Evolutionary conservation across 73 alveolate genomes (phyloP), one percentile per base, ranked within the genome.

Genomic region (Stentor coeruleus): DNA sequence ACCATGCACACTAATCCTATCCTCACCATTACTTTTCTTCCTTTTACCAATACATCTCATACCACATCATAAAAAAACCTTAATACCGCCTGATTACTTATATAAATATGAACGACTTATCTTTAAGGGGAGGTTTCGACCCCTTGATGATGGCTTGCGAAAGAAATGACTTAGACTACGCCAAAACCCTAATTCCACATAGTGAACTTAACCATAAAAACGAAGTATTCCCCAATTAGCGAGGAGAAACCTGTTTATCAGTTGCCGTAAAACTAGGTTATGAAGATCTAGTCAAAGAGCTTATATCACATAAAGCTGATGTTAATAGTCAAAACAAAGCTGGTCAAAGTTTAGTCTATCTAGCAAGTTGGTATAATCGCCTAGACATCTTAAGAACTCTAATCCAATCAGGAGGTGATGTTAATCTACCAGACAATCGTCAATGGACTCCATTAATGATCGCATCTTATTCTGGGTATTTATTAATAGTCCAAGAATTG

Each of bases 401-500:
- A 0, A 30, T 89, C 31, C 58, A 85, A 20, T n/a, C 77, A 15
- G 90, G 90, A 35, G 91, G 91, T 36, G 79, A 74, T 39, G 84
- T 88, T 3, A 85, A 88, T 57, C 58, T 4, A 31, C 59, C 81
- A 35, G 94, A 88, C 59, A 30, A 82, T 6, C 26, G 94, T 57
- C 90, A 89, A 31, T 88, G 94, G 88, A 88, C 89, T 39, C 94
- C 94, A 0, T 42, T 88, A 3, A 88, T 85, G 87, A 75, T 75
- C 15, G 58, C 77, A 33, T 75, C 38, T 75, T 75, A 75, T 2
- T 39, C 26, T 30, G 83, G 58, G 14, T 20, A 31, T 75, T 14
- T 2, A 39, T 15, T 11, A 36, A 75, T 75, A 0, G 83, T 75
- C 26, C 33, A 36, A 2, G 41, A 26, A 75, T 38, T 75, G 38